Evolutionary conservation across 495 filamentous ascomycete species (phyloP).

Genomic region (Amphirosellinia nigrospora): DNA sequence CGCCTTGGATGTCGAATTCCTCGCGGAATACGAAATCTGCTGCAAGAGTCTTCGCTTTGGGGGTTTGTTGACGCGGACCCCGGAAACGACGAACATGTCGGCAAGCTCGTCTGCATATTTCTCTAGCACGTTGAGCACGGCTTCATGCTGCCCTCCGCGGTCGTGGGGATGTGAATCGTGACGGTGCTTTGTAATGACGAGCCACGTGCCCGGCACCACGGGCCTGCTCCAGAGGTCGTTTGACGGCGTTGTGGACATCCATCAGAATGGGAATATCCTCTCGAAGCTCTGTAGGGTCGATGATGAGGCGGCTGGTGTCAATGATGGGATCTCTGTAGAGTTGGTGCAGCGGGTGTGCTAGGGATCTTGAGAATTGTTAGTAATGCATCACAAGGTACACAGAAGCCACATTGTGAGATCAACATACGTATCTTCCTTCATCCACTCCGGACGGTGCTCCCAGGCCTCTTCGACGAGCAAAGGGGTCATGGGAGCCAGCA

Average conservation of each 20-base stretch:
- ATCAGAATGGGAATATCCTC: slow-evolving; percentile 64
- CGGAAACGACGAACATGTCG: slow-evolving; percentile 78
- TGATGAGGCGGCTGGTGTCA: slow-evolving; percentile 37
- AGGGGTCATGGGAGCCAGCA: slow-evolving; percentile 82
- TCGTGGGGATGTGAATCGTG: slow-evolving; percentile 50
- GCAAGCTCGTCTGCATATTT: slow-evolving; percentile 69
- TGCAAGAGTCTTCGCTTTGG: slow-evolving; percentile 33
- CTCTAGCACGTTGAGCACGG: slow-evolving; percentile 48
- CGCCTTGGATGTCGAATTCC: slow-evolving; percentile 58
- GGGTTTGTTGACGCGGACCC: slow-evolving; percentile 56
- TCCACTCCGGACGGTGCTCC: slow-evolving; percentile 70
- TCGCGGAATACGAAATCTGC: slow-evolving; percentile 60
- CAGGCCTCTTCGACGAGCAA: slow-evolving; percentile 87
- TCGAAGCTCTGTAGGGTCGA: slow-evolving; percentile 40
- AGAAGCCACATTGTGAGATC: neutral
- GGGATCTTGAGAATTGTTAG: slow-evolving; percentile 24
- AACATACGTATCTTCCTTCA: slow-evolving; percentile 57
- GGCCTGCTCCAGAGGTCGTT: slow-evolving; percentile 71
- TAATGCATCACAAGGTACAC: neutral
- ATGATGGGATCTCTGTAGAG: slow-evolving; percentile 50
- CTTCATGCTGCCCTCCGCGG: slow-evolving; percentile 6
- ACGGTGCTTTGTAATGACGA: slow-evolving; percentile 77
- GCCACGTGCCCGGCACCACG: slow-evolving; percentile 66
- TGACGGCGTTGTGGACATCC: slow-evolving; percentile 65
- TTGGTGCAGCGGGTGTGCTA: slow-evolving; percentile 48